These are phyloP conservation scores for Didymella pomorum DNA, from an alignment of 2,329 filamentous ascomycete species.

Conservation along the genomic window DNA sequence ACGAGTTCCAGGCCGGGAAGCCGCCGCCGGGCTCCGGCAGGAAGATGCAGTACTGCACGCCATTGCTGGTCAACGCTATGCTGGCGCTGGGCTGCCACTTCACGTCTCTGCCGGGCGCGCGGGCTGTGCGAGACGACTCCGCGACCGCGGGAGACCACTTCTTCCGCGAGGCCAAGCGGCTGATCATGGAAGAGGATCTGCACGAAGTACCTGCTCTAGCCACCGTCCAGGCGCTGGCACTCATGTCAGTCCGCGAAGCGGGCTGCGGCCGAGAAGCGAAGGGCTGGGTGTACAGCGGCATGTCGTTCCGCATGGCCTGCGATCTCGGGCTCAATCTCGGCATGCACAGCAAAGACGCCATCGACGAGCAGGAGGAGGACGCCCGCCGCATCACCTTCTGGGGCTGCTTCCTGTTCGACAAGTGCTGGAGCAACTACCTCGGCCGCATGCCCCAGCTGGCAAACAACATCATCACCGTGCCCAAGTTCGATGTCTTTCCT, in stretches of 20 bases:
- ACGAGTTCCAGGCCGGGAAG: constrained; percentile 80
- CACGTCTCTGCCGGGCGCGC: constrained; percentile 76
- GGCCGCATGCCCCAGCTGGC: constrained; percentile 89
- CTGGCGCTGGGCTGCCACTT: constrained; percentile 93
- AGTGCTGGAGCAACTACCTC: constrained; percentile 98
- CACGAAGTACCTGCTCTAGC: constrained; percentile 88
- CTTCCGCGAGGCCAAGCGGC: constrained; percentile 88
- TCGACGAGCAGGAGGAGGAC: constrained; percentile 86
- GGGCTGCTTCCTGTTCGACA: constrained; percentile 98
- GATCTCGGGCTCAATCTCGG: constrained; percentile 90
- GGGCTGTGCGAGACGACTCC: constrained; percentile 74
- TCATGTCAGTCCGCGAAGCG: constrained; percentile 97
- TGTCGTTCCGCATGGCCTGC: constrained; percentile 97
- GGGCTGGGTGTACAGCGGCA: constrained; percentile 97
- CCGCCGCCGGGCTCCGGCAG: constrained; percentile 58
- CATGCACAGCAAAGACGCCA: constrained; percentile 62
- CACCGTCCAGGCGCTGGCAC: constrained; percentile 88
- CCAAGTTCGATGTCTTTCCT: constrained; percentile 90
- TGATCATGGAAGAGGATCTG: constrained; percentile 90
- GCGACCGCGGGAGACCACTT: constrained; percentile 94
- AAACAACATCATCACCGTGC: constrained; percentile 79
- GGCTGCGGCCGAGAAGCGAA: constrained; percentile 93
- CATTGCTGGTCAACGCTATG: constrained; percentile 92
- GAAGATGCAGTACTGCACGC: constrained; percentile 81
- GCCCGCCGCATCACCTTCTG: constrained; percentile 92